These are phyloP conservation scores for Cronartium quercuum DNA, from an alignment of 1,284 basidiomycete species.

Conservation along the genomic window DNA sequence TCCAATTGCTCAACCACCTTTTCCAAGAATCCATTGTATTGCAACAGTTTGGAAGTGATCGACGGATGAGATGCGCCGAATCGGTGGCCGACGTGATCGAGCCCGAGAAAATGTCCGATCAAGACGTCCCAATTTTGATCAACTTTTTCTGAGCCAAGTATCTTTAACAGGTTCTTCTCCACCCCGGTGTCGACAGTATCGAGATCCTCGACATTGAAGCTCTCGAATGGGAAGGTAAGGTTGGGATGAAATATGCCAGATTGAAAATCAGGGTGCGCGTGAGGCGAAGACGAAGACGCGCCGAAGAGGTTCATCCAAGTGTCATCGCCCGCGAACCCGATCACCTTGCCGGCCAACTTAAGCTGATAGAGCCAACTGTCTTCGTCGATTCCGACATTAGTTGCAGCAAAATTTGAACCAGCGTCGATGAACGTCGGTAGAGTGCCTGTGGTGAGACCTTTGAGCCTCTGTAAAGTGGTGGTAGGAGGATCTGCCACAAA, in stretches of 20 bases:
- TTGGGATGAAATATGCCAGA: constrained; percentile 50
- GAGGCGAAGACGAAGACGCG: neutral
- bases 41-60: constrained; percentile 75
- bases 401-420: constrained; percentile 73
- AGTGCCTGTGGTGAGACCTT: constrained; percentile 89
- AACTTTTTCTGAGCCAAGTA: neutral
- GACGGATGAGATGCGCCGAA: constrained; percentile 79
- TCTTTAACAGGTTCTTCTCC: constrained; percentile 48
- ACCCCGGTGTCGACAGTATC: constrained; percentile 93
- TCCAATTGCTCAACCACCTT: constrained; percentile 62
- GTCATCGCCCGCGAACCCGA: constrained; percentile 89
- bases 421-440: constrained; percentile 93
- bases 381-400: constrained; percentile 70
- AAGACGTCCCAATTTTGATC: constrained; percentile 65
- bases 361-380: constrained; percentile 61
- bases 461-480: constrained; percentile 88
- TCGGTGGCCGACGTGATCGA: constrained; percentile 93
- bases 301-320: constrained; percentile 93
- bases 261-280: neutral
- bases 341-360: constrained; percentile 52
- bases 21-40: constrained; percentile 76
- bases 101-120: constrained; percentile 91
- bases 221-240: constrained; percentile 78
- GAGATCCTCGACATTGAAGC: constrained; percentile 97
- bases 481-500: constrained; percentile 91